Percentiles rank a stretch among this genome's conserved stretches.
phyloP scores from a whole-genome alignment of 345 rosid genomes.

The Dovyalis caffra region DNA sequence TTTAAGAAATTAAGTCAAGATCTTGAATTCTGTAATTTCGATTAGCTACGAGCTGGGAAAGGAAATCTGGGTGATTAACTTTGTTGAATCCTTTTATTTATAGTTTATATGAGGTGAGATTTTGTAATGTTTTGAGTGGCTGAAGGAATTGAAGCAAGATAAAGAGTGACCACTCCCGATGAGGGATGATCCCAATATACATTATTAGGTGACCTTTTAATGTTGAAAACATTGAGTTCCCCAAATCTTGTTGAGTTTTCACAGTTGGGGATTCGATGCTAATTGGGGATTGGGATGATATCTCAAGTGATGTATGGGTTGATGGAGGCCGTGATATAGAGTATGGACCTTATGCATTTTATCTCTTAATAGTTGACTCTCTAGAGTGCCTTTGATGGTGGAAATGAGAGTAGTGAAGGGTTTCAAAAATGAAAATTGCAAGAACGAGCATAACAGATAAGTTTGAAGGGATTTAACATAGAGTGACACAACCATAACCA shows the following conservation, averaged over 20 bases:
- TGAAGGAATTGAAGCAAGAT: not conserved
- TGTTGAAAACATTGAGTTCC: not conserved
- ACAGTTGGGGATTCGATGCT: not conserved
- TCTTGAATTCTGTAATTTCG: constrained; percentile 4
- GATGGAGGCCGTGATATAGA: not conserved
- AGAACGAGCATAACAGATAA: not conserved
- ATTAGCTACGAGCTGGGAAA: not conserved
- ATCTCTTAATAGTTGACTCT: not conserved
- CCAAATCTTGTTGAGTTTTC: not conserved
- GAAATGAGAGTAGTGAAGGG: not conserved
- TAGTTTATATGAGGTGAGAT: not conserved
- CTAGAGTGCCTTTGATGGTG: not conserved
- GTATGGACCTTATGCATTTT: not conserved
- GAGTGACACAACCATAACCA: not conserved
- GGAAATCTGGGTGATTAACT: not conserved
- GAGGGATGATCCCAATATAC: not conserved
- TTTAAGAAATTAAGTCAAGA: constrained; percentile 4
- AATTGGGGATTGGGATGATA: not conserved
- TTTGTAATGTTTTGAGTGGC: not conserved
- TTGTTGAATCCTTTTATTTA: not conserved
- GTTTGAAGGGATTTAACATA: not conserved
- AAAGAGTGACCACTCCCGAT: not conserved
- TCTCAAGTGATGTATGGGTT: not conserved
- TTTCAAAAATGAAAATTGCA: not conserved
- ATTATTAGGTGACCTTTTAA: not conserved